Percentiles rank a stretch among this genome's conserved stretches.
These are phyloP conservation scores for Suhomyces coccinellae DNA, from an alignment of 1,139 yeast species.

Conservation along the genomic window DNA sequence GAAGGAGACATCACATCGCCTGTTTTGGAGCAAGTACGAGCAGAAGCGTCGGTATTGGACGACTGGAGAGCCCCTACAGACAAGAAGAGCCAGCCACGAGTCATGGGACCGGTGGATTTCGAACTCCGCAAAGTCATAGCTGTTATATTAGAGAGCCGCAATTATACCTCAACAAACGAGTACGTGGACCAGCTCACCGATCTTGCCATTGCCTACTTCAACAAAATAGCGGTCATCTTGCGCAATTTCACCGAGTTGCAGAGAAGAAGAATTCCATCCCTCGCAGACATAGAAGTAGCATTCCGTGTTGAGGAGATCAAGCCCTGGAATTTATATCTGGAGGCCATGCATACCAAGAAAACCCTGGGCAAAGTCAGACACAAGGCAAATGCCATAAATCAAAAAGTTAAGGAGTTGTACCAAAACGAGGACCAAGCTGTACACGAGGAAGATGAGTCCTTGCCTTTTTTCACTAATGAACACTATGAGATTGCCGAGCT, in stretches of 20 bases:
- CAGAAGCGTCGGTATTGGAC: slow-evolving; percentile 3
- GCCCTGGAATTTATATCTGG: slow-evolving; percentile 46
- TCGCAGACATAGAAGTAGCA: slow-evolving; percentile 56
- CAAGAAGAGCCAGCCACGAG: slow-evolving; percentile 1
- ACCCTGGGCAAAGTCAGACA: slow-evolving; percentile 7
- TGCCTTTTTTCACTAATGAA: slow-evolving; percentile 47
- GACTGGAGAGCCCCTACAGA: slow-evolving; percentile 3
- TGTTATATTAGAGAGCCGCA: slow-evolving; percentile 37
- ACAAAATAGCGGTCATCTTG: slow-evolving; percentile 46
- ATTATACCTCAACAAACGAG: slow-evolving; percentile 37
- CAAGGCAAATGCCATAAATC: slow-evolving; percentile 5
- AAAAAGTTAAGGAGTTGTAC: slow-evolving; percentile 3
- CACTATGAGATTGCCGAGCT: slow-evolving; percentile 51
- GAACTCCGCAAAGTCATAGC: slow-evolving; percentile 38
- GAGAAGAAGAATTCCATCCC: slow-evolving; percentile 60
- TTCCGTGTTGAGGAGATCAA: slow-evolving; percentile 47
- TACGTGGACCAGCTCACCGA: slow-evolving; percentile 50
- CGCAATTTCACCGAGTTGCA: slow-evolving; percentile 64
- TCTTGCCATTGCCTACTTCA: slow-evolving; percentile 52
- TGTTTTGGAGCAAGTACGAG: slow-evolving; percentile 1
- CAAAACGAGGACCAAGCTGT: slow-evolving; percentile 5
- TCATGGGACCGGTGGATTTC: slow-evolving; percentile 32
- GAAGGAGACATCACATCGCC: slow-evolving; percentile 1
- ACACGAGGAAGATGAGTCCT: slow-evolving; percentile 23
- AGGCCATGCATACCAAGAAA: slow-evolving; percentile 30